Percentiles rank a stretch among this genome's conserved stretches.
These are phyloP conservation scores for Boletus mariae DNA, from an alignment of 1,284 basidiomycete genomes.

Conservation along the genomic window DNA sequence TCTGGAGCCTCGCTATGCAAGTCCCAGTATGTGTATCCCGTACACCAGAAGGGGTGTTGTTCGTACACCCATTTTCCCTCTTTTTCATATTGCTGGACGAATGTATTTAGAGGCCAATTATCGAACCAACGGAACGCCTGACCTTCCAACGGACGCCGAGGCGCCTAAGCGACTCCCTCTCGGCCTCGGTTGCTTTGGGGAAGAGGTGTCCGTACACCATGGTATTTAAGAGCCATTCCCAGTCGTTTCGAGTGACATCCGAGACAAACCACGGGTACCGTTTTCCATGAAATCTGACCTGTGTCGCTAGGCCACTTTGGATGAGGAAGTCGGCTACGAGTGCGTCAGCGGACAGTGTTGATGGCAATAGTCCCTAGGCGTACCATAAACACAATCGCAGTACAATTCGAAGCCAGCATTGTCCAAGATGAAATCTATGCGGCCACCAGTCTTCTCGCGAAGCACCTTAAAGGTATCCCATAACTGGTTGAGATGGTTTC, in stretches of 20 bases:
- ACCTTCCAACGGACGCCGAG: constrained; percentile 92
- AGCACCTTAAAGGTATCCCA: constrained; percentile 82
- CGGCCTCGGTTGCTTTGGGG: constrained; percentile 73
- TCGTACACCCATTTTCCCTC: constrained; percentile 95
- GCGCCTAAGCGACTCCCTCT: constrained; percentile 77
- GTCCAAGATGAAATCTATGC: constrained; percentile 88
- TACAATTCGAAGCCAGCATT: constrained; percentile 95
- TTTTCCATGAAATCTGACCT: constrained; percentile 93
- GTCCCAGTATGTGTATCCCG: constrained; percentile 95
- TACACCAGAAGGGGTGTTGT: constrained; percentile 96
- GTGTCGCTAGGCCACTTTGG: constrained; percentile 82
- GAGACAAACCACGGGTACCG: constrained; percentile 91
- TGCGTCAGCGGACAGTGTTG: constrained; percentile 7
- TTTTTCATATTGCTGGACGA: constrained; percentile 78
- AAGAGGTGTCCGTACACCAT: constrained; percentile 89
- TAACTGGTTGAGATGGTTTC: constrained; percentile 76
- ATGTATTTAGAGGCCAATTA: constrained; percentile 9
- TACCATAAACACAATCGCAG: constrained; percentile 94
- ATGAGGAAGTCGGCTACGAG: constrained; percentile 79
- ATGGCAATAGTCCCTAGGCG: constrained; percentile 22
- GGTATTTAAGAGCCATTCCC: constrained; percentile 89
- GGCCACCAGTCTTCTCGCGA: constrained; percentile 68
- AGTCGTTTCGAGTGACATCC: constrained; percentile 96
- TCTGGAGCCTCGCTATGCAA: constrained; percentile 87
- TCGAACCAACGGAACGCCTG: constrained; percentile 7